Evolutionary conservation across 2,329 filamentous ascomycete species (phyloP).

Genomic region (Xylariaceae sp.): DNA sequence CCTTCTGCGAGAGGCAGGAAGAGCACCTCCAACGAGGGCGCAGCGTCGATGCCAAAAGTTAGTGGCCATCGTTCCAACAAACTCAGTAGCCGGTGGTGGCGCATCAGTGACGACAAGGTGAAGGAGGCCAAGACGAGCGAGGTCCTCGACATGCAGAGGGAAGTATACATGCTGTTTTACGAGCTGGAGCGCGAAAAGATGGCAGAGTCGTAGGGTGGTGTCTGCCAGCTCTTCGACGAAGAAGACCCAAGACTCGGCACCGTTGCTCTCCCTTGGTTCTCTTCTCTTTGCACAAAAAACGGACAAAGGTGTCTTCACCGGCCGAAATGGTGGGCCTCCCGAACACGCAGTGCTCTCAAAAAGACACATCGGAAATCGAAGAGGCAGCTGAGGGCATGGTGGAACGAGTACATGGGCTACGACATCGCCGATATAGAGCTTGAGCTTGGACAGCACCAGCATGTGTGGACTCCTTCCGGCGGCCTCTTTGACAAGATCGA

Average conservation of each 20-base stretch:
- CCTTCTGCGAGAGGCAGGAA: slow-evolving; percentile 20
- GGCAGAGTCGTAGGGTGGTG: slow-evolving; percentile 19
- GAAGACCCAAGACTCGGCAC: slow-evolving; percentile 9
- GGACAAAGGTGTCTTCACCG: slow-evolving; percentile 7
- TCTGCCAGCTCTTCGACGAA: slow-evolving; percentile 14
- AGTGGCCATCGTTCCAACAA: slow-evolving; percentile 40
- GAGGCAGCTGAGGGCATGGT: neutral
- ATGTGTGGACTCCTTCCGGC: too few species aligned
- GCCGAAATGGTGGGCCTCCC: slow-evolving; percentile 5
- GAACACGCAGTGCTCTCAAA: neutral
- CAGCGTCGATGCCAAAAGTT: slow-evolving; percentile 11
- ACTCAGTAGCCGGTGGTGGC: slow-evolving; percentile 84
- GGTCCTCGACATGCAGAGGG: slow-evolving; percentile 86
- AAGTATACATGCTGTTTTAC: slow-evolving; percentile 96
- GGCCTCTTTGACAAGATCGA: too few species aligned
- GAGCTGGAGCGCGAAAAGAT: slow-evolving; percentile 60
- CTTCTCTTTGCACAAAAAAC: slow-evolving; percentile 1
- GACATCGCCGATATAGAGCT: too few species aligned
- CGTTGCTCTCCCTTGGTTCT: slow-evolving; percentile 6
- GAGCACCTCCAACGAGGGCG: slow-evolving; percentile 18
- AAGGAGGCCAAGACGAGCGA: slow-evolving; percentile 91
- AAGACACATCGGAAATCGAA: neutral
- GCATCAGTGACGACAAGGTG: slow-evolving; percentile 94
- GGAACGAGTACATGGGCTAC: slow-evolving; percentile 12
- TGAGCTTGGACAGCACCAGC: too few species aligned